Evolutionary conservation across 179 eudicot genomes (phyloP), one percentile per base, ranked within the genome.

Genomic region (Pouteria campechiana): DNA sequence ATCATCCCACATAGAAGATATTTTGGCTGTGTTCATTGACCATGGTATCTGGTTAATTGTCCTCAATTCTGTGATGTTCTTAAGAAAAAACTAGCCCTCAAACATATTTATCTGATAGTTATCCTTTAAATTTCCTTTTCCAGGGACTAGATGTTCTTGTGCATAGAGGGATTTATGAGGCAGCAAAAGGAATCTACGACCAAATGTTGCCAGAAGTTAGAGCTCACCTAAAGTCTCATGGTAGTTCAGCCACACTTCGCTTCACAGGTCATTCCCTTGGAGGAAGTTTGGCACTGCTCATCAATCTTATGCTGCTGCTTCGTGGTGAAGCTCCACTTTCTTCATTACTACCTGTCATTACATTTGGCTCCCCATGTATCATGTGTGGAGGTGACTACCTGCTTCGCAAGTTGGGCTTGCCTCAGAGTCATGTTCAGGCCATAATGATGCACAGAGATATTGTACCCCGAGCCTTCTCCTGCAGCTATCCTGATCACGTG

Each of bases 91-190:
- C n/a, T n/a, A n/a, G n/a, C n/a, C n/a, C n/a, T n/a, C n/a, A 3
- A 29, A 50, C 5, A 38, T 2, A 18, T 29, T 12, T 3, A 15
- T 60, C 32, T 50, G n/a, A n/a, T n/a, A n/a, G n/a, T n/a, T n/a
- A n/a, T n/a, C n/a, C n/a, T n/a, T n/a, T n/a, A n/a, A 41, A 33
- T 25, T 39, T 6, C 17, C 25, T 41, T 13, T 39, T 39, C 47
- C 60, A 88, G 98, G 93, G 61, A 8, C 76, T 72, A 9, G 72
- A 74, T 27, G 93, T 65, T 49, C 66, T 76, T 13, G 98, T 90
- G 57, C 98, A 90, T 32, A 76, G 95, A 64, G 97, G 97, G 54
- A 89, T 89, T 27, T 89, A 89, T 3, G 97, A 89, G 77, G 95
- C 93, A 25, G 93, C 97, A 17, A 79, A 85, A 57, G 97, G 93